Evolutionary conservation across 1,284 basidiomycete species (phyloP).

Genomic region (Waitea zeae): DNA sequence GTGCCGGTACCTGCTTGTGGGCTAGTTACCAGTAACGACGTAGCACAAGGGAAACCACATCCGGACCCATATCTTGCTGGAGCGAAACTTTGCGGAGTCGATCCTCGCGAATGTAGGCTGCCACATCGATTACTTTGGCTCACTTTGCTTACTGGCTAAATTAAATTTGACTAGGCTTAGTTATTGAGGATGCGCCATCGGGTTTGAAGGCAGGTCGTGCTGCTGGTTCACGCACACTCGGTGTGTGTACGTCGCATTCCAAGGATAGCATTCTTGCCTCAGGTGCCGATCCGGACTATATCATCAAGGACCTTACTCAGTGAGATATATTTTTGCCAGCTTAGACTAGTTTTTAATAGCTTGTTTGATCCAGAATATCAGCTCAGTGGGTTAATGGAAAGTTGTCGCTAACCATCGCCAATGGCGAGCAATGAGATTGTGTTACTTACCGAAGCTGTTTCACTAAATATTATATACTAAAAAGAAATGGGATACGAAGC

Average conservation of each 20-base stretch:
- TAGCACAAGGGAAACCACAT: constrained; percentile 59
- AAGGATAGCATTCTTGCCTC: constrained; percentile 30
- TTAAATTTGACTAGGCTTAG: constrained; percentile 33
- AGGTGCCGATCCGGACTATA: constrained; percentile 30
- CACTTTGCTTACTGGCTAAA: constrained; percentile 2
- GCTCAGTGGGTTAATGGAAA: constrained; percentile 14
- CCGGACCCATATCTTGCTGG: constrained; percentile 67
- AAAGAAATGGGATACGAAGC: too few species aligned
- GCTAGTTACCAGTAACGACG: constrained; percentile 61
- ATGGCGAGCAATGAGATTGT: too few species aligned
- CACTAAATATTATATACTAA: too few species aligned
- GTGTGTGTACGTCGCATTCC: constrained; percentile 67
- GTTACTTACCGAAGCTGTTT: too few species aligned
- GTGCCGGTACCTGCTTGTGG: constrained; percentile 36
- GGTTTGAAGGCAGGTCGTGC: constrained; percentile 58
- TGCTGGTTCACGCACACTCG: constrained; percentile 58
- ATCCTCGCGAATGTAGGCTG: constrained; percentile 29
- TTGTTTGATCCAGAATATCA: constrained; percentile 10
- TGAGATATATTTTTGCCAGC: constrained; percentile 12
- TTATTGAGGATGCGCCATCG: constrained; percentile 74
- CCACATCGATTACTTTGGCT: constrained; percentile 2
- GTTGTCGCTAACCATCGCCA: constrained; percentile 13
- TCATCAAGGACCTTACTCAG: constrained; percentile 35
- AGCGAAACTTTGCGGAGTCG: constrained; percentile 28
- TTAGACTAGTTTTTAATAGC: background rate